Base-by-base conservation (phyloP, 768 basidiomycete species). In the Lactarius indigo region DNA sequence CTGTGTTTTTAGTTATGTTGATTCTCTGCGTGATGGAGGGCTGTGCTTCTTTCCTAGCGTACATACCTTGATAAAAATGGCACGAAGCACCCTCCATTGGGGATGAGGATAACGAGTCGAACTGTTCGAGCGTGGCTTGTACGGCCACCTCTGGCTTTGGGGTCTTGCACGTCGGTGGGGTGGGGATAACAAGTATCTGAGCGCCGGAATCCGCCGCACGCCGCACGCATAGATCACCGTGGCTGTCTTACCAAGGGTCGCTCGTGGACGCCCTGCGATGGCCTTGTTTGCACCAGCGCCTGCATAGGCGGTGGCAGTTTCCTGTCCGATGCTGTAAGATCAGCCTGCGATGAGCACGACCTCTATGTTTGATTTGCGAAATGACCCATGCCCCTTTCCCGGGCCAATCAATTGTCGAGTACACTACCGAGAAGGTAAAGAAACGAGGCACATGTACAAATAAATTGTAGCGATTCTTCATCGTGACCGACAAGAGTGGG, bases 261-360 rank as follows among this genome's bases (percentile, higher is more conserved):
- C 59, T 33, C 26, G 26, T 10, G 55, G 54, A 23, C 71, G 69
- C 17, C 58, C 66, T 8, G 26, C 23, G 30, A 71, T 54, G 55
- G 68, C 57, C 15, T 68, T 23, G 35, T 33, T 41, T 9, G 71
- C 71, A 7, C 71, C 66, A 8, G 55, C 39, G 12, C 39, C 26
- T 7, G 70, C 70, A 12, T 63, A 68, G 41, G 70, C 35, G 33
- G 56, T 64, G 8, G 59, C 58, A 15, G 60, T 60, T 28, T 59
- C 70, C 23, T 69, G 13, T 18, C 66, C 70, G 9, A 71, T 64
- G 17, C 70, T 70, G 15, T 54, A 35, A 7, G 55, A 70, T 12
- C 57, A 60, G 26, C 70, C 70, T 23, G 71, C 68, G 39, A 72
- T 59, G 54, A 70, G 57, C 8, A 68, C 71, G 31, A 72, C 70